Conservation (phyloP, 129 eudicot genomes). For the Glebionis coronaria region DNA sequence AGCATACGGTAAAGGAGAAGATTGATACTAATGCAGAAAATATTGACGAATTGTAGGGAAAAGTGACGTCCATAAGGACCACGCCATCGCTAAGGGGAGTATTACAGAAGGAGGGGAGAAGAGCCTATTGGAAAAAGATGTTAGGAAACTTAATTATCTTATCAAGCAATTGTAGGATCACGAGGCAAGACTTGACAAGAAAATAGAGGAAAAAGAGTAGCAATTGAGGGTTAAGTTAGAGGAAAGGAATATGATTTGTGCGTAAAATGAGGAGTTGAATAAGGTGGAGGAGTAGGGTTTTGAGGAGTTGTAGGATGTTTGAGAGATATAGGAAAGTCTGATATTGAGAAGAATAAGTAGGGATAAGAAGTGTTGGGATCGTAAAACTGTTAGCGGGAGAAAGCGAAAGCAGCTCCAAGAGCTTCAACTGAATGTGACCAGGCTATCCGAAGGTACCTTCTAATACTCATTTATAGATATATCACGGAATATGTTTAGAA, state of each 20-base stretch:
- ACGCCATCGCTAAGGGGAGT: conserved; percentile 53
- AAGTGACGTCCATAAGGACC: conserved; percentile 45
- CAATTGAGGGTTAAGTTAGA: conserved; percentile 47
- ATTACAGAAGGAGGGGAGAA: conserved; percentile 54
- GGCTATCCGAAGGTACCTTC: conserved; percentile 58
- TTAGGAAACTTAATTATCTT: conserved; percentile 56
- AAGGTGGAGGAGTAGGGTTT: conserved; percentile 77
- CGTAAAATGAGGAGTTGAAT: conserved; percentile 69
- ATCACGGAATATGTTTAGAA: no score
- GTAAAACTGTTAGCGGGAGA: conserved; percentile 47
- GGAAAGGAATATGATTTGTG: conserved; percentile 51
- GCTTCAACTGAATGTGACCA: conserved; percentile 67
- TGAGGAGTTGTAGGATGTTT: conserved; percentile 76
- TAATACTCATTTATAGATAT: not conserved
- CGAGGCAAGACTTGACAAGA: conserved; percentile 34
- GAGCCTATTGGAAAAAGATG: conserved; percentile 53
- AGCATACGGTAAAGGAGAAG: conserved; percentile 34
- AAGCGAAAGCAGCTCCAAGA: conserved; percentile 70
- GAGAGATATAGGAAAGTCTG: conserved; percentile 67
- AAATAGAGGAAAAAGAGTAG: conserved; percentile 60
- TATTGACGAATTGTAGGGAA: conserved; percentile 43
- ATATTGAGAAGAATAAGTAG: conserved; percentile 57
- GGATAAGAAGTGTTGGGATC: conserved; percentile 85
- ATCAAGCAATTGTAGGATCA: conserved; percentile 44
- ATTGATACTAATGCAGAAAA: no score